Evolutionary conservation across 129 eudicot species (phyloP), one percentile per base, ranked within the genome.

Genomic region (Arctium minus): DNA sequence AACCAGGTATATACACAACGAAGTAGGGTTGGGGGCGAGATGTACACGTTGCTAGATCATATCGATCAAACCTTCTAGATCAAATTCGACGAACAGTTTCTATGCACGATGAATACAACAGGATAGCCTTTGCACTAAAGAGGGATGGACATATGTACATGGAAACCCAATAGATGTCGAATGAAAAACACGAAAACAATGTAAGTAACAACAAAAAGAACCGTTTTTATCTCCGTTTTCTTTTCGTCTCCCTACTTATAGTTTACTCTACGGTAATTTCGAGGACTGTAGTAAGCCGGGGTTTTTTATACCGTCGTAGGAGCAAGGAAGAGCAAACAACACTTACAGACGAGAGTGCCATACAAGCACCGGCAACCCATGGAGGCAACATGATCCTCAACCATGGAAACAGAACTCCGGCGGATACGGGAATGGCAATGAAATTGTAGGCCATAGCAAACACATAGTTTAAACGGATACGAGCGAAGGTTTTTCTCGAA

Each of bases 321-420:
- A 92, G 94, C 88, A 94, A 87, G 69, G 98, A 94, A 50, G 98
- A 94, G 81, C 98, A 94, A 31, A 94, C 98, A 74, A 94, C 98
- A 85, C 87, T 88, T 38, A 92, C 92, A 35, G 98, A 94, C 32
- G 98, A 92, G 70, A 94, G 42, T 6, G 98, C 98, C 98, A 94
- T 92, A 83, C 97, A 94, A 1, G 98, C 97, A 64, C 98, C 98
- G 5, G 97, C 98, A 2, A 88, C 92, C 98, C 98, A 94, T 7
- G 98, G 98, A 1, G 98, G 98, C 86, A 94, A 83, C 85, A 72
- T 79, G 46, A 94, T 10, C 71, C 62, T 81, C 22, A 92, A 71
- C 88, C 88, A 93, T 4, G 98, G 98, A 68, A 79, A 94, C 76
- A 92, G 81, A 33, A 89, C 80, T 37, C 98, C 98, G 15, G 97